phyloP scores from a whole-genome alignment of 2,329 filamentous ascomycete genomes.

The Purpureocillium lavendulum region DNA sequence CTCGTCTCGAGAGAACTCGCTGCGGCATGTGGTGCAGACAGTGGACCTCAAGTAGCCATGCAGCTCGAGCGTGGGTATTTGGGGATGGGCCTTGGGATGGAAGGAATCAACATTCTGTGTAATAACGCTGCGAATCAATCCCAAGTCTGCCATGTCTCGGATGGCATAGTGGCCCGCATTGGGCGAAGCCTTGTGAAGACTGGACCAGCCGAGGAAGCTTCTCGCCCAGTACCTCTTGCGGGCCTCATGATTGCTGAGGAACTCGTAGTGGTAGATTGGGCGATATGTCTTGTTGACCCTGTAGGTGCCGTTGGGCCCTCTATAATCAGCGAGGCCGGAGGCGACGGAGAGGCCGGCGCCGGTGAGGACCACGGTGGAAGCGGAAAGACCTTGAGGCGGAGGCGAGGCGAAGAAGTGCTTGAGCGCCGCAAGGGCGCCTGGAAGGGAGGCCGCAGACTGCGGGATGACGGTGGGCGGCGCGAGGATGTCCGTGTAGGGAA shows the following conservation, averaged over 20 bases:
- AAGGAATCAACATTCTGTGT: conserved; percentile 98
- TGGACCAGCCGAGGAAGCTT: conserved; percentile 89
- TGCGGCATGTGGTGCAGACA: conserved; percentile 71
- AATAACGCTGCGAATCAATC: conserved; percentile 67
- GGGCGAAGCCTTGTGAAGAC: conserved; percentile 66
- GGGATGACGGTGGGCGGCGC: conserved; percentile 70
- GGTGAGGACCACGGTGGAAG: conserved; percentile 47
- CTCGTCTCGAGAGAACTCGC: conserved; percentile 57
- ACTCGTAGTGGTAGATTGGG: conserved; percentile 91
- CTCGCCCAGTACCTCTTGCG: conserved; percentile 93
- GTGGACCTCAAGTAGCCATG: conserved; percentile 83
- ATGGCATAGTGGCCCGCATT: conserved; percentile 77
- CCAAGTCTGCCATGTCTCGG: conserved; percentile 60
- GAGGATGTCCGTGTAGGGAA: conserved; percentile 82
- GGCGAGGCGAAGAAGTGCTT: conserved; percentile 64
- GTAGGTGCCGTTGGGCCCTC: conserved; percentile 85
- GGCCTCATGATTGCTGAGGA: conserved; percentile 70
- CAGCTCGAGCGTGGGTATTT: conserved; percentile 69
- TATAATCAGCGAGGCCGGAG: conserved; percentile 87
- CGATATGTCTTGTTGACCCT: conserved; percentile 82
- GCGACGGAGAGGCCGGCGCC: conserved; percentile 92
- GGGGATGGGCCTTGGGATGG: conserved; percentile 68
- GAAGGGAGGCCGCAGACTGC: conserved; percentile 56
- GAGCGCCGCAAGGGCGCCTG: conserved; percentile 71
- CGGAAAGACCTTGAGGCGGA: conserved; percentile 37